A percentile compares a stretch with the other conserved stretches of the same genome.
Evolutionary conservation across 257 asterid species (phyloP).

Genomic region (Lycium ferocissimum): DNA sequence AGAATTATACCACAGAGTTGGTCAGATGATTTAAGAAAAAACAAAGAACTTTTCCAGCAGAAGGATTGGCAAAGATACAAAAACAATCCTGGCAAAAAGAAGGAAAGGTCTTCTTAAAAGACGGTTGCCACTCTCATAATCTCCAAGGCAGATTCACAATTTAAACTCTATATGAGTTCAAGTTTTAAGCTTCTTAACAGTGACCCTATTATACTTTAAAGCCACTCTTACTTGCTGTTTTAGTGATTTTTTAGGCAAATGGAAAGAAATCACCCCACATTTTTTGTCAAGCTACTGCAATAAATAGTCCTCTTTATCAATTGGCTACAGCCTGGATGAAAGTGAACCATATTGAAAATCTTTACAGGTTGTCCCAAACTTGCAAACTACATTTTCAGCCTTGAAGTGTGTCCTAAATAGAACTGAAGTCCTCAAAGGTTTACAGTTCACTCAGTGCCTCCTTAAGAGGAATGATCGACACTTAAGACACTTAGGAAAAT

Average conservation of each 20-base stretch:
- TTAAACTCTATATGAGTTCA: too few species aligned
- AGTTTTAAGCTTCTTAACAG: too few species aligned
- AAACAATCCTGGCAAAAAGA: not conserved
- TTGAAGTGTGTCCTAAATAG: not conserved
- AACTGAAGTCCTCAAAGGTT: constrained; percentile 18
- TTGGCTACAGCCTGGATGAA: not conserved
- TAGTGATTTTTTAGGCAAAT: not conserved
- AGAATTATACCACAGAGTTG: too few species aligned
- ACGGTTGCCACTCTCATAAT: too few species aligned
- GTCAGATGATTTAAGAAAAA: too few species aligned
- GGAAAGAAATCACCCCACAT: not conserved
- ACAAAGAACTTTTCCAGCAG: too few species aligned
- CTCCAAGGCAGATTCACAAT: too few species aligned
- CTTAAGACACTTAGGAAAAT: constrained; percentile 9
- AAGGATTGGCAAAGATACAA: not conserved
- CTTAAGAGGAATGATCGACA: constrained; percentile 23
- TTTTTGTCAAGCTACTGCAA: not conserved
- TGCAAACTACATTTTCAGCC: constrained; percentile 14
- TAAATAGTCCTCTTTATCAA: not conserved
- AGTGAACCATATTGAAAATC: constrained; percentile 21
- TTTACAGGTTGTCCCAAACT: constrained; percentile 20
- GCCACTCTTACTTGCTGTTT: not conserved
- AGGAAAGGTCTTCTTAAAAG: not conserved
- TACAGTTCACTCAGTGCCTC: constrained; percentile 6
- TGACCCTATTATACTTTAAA: too few species aligned